Evolutionary conservation across 2,329 filamentous ascomycete genomes (phyloP).

Genomic region (Phialophora verrucosa): DNA sequence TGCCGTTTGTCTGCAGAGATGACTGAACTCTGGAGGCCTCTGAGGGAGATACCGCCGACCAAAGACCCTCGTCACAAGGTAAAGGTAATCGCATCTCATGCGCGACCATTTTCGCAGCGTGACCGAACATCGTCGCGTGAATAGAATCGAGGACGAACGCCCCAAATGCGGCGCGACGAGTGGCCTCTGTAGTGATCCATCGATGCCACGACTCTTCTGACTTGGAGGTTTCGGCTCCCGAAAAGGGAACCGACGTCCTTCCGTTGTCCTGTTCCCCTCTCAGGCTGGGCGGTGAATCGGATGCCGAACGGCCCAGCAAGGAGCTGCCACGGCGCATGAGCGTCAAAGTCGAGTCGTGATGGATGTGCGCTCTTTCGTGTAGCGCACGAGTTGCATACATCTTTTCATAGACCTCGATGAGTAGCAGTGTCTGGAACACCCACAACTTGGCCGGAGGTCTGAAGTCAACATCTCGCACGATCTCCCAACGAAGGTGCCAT

Average conservation of each 20-base stretch:
- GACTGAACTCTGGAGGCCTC: conserved; percentile 86
- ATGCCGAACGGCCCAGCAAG: conserved; percentile 80
- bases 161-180: conserved; percentile 84
- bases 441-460: conserved; percentile 91
- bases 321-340: conserved; percentile 93
- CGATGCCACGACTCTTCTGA: conserved; percentile 92
- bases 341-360: conserved; percentile 93
- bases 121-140: conserved; percentile 97
- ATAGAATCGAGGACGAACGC: conserved; percentile 96
- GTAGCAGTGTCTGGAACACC: conserved; percentile 89
- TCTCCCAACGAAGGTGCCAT: conserved; percentile 93
- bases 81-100: conserved; percentile 91
- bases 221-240: conserved; percentile 63
- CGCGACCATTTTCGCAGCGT: conserved; percentile 94
- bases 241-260: conserved; percentile 47
- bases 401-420: conserved; percentile 95
- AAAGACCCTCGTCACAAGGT: conserved; percentile 90
- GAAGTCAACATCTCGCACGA: conserved; percentile 90
- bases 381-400: conserved; percentile 92
- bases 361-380: conserved; percentile 93
- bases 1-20: conserved; percentile 77
- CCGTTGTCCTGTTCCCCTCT: conserved; percentile 63
- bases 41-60: conserved; percentile 85
- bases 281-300: conserved; percentile 80
- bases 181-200: conserved; percentile 95